A percentile compares a stretch with the other conserved stretches of the same genome.
These are phyloP conservation scores for Chenopodium quinoa DNA, from an alignment of 148 eudicot species.

Conservation along the genomic window DNA sequence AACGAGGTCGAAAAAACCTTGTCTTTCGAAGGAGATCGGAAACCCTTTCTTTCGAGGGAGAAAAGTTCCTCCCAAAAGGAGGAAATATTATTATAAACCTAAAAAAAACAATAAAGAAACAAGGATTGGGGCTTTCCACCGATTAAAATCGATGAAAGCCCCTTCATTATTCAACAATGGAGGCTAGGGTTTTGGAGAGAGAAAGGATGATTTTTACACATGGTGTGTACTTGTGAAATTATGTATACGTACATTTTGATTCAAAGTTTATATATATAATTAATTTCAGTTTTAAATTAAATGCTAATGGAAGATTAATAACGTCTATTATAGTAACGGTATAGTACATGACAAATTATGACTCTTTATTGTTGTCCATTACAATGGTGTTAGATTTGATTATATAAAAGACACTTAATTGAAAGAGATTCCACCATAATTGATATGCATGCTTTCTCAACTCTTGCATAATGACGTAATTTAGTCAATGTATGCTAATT, in stretches of 20 bases:
- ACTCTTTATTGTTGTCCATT: constrained; percentile 4
- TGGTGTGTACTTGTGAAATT: neutral
- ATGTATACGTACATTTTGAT: constrained; percentile 10
- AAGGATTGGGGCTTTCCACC: too few relatives aligned
- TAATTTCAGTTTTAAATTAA: neutral
- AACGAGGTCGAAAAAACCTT: too few relatives aligned
- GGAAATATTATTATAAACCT: too few relatives aligned
- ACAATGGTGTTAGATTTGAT: neutral
- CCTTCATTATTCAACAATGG: too few relatives aligned
- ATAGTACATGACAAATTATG: constrained; percentile 2
- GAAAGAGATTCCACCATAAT: constrained; percentile 5
- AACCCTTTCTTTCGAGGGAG: too few relatives aligned
- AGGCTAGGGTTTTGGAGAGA: too few relatives aligned
- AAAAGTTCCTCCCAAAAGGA: too few relatives aligned
- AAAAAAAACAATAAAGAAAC: too few relatives aligned
- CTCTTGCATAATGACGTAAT: too few relatives aligned
- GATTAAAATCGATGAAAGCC: too few relatives aligned
- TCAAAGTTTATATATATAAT: neutral
- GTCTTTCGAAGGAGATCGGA: too few relatives aligned
- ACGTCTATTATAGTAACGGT: neutral
- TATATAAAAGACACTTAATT: neutral
- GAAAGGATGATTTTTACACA: neutral
- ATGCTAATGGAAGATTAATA: neutral
- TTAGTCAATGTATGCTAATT: too few relatives aligned
- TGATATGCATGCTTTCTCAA: constrained; percentile 7